A percentile compares a stretch with the other conserved stretches of the same genome.
Evolutionary conservation across 2,329 filamentous ascomycete species (phyloP).

Genomic region (Colletotrichum sp.): DNA sequence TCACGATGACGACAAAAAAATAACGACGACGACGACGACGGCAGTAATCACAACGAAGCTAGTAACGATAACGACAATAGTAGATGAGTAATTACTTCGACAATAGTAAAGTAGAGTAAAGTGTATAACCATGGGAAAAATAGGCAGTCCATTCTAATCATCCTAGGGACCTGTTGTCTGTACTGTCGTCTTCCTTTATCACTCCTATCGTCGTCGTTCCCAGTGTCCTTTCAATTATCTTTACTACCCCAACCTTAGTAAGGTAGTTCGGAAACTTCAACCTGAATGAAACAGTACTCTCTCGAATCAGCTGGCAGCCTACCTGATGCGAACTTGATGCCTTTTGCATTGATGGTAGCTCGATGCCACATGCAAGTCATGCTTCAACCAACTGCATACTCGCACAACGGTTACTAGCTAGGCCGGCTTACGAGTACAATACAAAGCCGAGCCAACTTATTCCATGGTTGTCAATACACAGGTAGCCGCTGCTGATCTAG

Average conservation of each 20-base stretch:
- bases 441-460: not conserved
- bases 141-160: not conserved
- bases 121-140: too few relatives aligned
- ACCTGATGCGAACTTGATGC: too few relatives aligned
- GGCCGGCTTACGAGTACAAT: too few relatives aligned
- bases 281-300: not conserved
- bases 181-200: not conserved
- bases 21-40: too few relatives aligned
- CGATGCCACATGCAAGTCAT: not conserved
- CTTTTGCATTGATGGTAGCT: not conserved
- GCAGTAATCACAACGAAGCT: accelerated
- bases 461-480: not conserved
- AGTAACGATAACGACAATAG: too few relatives aligned
- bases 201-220: not conserved
- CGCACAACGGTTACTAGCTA: not conserved
- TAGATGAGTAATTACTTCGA: too few relatives aligned
- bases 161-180: not conserved
- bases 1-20: too few relatives aligned
- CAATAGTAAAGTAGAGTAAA: too few relatives aligned
- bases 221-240: not conserved
- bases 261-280: not conserved
- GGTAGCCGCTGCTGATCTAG: not conserved
- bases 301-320: not conserved
- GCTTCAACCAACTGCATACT: not conserved
- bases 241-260: not conserved